Evolutionary conservation across 192 early-diverging fungal genomes (phyloP).

Genomic region (Backusella parvicylindrica): DNA sequence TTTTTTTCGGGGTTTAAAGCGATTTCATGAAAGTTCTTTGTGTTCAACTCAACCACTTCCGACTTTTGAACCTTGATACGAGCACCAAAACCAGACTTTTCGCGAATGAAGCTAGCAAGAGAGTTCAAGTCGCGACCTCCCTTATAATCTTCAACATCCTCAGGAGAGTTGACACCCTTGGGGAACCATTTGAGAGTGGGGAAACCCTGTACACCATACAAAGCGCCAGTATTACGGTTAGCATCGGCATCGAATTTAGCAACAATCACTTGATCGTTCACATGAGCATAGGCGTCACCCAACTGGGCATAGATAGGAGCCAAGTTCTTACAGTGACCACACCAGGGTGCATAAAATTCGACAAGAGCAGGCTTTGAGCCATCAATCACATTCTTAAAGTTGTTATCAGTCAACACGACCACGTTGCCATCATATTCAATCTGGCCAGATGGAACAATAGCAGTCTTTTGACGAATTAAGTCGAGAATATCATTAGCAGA

Average conservation of each 20-base stretch:
- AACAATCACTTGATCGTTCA: conserved; percentile 76
- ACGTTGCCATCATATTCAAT: conserved; percentile 41
- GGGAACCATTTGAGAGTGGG: conserved; percentile 95
- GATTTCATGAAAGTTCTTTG: conserved; percentile 71
- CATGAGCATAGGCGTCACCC: conserved; percentile 69
- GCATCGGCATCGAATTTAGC: conserved; percentile 87
- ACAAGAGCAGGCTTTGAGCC: conserved; percentile 75
- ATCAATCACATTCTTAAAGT: conserved; percentile 66
- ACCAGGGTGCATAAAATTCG: conserved; percentile 90
- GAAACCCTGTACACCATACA: conserved; percentile 79
- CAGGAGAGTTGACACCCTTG: conserved; percentile 59
- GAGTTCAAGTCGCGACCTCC: conserved; percentile 82
- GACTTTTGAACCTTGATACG: conserved; percentile 70
- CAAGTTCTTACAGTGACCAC: conserved; percentile 81
- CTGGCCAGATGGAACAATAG: neutral
- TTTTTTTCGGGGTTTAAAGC: conserved; percentile 70
- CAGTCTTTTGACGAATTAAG: conserved; percentile 19
- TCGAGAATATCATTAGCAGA: conserved; percentile 19
- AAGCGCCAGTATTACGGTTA: conserved; percentile 76
- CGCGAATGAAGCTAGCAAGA: conserved; percentile 69
- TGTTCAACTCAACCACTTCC: conserved; percentile 66
- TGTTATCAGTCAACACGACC: conserved; percentile 47
- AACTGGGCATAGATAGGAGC: conserved; percentile 77
- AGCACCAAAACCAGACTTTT: conserved; percentile 77
- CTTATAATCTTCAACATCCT: conserved; percentile 74